A percentile compares a stretch with the other conserved stretches of the same genome.
These are phyloP conservation scores for Ambrosiella xylebori DNA, from an alignment of 2,329 filamentous ascomycete species.

Conservation along the genomic window DNA sequence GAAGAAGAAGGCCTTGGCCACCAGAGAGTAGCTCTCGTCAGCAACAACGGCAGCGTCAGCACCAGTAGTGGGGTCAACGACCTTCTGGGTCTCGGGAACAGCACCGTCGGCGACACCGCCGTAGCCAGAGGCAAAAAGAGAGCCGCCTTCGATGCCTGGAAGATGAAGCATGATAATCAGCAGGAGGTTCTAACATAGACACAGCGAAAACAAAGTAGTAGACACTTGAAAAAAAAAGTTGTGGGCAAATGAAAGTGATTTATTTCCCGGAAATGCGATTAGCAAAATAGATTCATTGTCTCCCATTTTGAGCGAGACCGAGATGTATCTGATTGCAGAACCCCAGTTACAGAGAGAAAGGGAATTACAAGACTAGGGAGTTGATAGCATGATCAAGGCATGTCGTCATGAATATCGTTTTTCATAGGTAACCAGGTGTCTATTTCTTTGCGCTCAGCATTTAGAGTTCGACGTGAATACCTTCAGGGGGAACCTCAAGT, in stretches of 20 bases:
- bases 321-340: no score
- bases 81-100: constrained; percentile 11
- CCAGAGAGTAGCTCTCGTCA: constrained; percentile 9
- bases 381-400: no score
- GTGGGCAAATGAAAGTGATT: not conserved
- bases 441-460: constrained; percentile 14
- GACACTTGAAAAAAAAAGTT: not conserved
- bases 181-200: not conserved
- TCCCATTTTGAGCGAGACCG: no score
- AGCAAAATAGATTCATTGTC: no score
- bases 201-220: not conserved
- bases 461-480: constrained; percentile 84
- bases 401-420: not conserved
- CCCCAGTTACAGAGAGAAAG: no score
- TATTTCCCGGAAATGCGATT: no score
- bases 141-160: constrained; percentile 10
- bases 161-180: constrained; percentile 5
- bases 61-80: constrained; percentile 3
- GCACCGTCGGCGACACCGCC: constrained; percentile 10
- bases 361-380: no score
- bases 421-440: not conserved
- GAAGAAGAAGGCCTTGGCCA: constrained; percentile 10
- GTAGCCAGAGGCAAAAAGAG: constrained; percentile 10
- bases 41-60: not conserved
- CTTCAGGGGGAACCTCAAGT: constrained; percentile 69